These are phyloP conservation scores for Plasmopara muralis DNA, from an alignment of 352 stramenopile species.

Conservation along the genomic window DNA sequence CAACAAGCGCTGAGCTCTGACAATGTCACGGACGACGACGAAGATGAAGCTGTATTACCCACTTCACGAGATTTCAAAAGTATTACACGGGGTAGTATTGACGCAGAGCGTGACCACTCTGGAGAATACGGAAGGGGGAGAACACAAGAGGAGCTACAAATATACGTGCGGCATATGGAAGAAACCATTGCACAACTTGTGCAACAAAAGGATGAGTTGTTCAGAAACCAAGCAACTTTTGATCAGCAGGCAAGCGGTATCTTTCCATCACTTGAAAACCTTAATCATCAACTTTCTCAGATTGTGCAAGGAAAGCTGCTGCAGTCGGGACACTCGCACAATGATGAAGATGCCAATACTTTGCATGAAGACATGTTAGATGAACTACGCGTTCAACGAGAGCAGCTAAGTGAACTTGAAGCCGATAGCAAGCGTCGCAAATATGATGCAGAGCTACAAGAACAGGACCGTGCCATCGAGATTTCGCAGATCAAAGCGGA, in stretches of 20 bases:
- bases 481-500: constrained; percentile 72
- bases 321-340: constrained; percentile 31
- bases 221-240: constrained; percentile 73
- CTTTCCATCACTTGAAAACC: constrained; percentile 70
- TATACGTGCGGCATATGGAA: constrained; percentile 77
- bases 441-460: constrained; percentile 74
- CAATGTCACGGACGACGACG: constrained; percentile 42
- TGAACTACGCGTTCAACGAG: constrained; percentile 65
- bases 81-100: constrained; percentile 11
- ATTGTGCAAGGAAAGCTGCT: constrained; percentile 67
- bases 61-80: constrained; percentile 10
- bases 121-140: constrained; percentile 14
- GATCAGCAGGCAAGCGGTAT: constrained; percentile 80
- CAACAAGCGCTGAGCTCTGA: constrained; percentile 72
- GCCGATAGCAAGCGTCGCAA: constrained; percentile 54
- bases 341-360: constrained; percentile 58
- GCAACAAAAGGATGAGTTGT: constrained; percentile 67
- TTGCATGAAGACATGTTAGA: constrained; percentile 61
- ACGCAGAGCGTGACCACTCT: constrained; percentile 9
- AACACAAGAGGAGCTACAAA: constrained; percentile 48
- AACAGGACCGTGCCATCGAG: constrained; percentile 64
- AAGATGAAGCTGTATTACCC: constrained; percentile 8
- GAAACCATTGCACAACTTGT: constrained; percentile 71
- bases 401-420: constrained; percentile 69
- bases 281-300: constrained; percentile 73